These are phyloP conservation scores for Cymbidium sinense DNA, from an alignment of 106 monocot species.

Conservation along the genomic window DNA sequence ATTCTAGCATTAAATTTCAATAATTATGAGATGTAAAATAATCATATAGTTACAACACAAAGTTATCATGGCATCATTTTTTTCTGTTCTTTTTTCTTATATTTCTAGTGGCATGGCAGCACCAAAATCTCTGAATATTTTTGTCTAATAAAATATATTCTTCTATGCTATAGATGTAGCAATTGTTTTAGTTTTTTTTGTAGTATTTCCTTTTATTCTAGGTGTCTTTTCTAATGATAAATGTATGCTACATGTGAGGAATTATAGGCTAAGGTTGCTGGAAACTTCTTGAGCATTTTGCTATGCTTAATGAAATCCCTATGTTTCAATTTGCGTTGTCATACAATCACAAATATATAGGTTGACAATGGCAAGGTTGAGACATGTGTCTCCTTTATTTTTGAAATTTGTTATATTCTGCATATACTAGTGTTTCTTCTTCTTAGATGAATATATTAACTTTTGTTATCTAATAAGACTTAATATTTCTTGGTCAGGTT, in stretches of 20 bases:
- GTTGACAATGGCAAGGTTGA: conserved; percentile 48
- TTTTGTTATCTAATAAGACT: background rate
- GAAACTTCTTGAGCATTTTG: conserved; percentile 32
- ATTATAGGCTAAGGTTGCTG: conserved; percentile 45
- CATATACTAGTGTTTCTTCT: background rate
- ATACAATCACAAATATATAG: conserved; percentile 46
- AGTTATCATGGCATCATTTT: too few relatives aligned
- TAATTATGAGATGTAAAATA: too few relatives aligned
- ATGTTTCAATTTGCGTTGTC: conserved; percentile 42
- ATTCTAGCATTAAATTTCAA: too few relatives aligned
- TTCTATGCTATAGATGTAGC: background rate
- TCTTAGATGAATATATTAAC: background rate
- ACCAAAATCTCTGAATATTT: background rate
- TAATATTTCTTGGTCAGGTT: conserved; percentile 27
- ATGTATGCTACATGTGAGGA: background rate
- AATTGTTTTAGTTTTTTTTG: background rate
- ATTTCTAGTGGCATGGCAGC: too few relatives aligned
- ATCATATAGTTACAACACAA: too few relatives aligned
- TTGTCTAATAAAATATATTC: background rate
- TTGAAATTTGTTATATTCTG: background rate
- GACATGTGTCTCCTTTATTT: background rate
- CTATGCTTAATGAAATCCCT: conserved; percentile 44
- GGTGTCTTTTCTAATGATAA: background rate
- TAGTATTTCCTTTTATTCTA: background rate
- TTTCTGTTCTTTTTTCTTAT: too few relatives aligned